Evolutionary conservation across 768 basidiomycete species (phyloP), one percentile per base, ranked within the genome.

Genomic region (Suillus occidentalis): DNA sequence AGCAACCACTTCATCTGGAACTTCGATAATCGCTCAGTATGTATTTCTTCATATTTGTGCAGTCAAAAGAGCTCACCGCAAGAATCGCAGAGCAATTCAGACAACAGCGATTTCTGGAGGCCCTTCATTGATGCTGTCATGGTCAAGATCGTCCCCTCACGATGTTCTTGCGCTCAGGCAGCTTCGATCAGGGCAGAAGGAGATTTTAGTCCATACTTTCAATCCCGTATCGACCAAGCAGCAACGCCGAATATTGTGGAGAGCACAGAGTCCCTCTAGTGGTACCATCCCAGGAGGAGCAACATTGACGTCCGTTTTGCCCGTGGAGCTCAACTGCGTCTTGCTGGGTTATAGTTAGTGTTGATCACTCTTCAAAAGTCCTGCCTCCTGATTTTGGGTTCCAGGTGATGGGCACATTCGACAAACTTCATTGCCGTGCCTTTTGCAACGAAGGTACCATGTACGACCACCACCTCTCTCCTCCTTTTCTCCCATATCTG

Each of bases 321-420:
- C 89, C 6, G 71, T 94, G 9, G 87, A 87, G 53, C 74, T 85
- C 0, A 84, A 87, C 42, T 62, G 75, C 0, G 78, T 95, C 31
- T 68, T 94, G 40, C 76, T 89, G 55, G 94, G 92, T 47, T 86
- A 82, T 67, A 82, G 91, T 91, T 67, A 40, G 85, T 74, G 4
- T 61, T 59, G 25, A 31, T 39, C 5, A n/a, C 60, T 5, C 58
- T 37, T 37, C 13, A 6, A 28, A 31, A 60, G 13, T 20, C 10
- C 14, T n/a, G 28, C n/a, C 25, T 60, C 12, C 36, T 53, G 28
- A 45, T 53, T 18, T 34, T 58, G 14, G 45, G 58, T 63, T 6
- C 12, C 45, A 89, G 88, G 81, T 43, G 86, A 89, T 74, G 88
- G 88, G 1, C 68, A 66, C 50, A 70, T 89, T 47, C 81, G 83